Base-by-base conservation (phyloP, 805 yeast genomes). In the Scheffersomyces ergatensis region DNA sequence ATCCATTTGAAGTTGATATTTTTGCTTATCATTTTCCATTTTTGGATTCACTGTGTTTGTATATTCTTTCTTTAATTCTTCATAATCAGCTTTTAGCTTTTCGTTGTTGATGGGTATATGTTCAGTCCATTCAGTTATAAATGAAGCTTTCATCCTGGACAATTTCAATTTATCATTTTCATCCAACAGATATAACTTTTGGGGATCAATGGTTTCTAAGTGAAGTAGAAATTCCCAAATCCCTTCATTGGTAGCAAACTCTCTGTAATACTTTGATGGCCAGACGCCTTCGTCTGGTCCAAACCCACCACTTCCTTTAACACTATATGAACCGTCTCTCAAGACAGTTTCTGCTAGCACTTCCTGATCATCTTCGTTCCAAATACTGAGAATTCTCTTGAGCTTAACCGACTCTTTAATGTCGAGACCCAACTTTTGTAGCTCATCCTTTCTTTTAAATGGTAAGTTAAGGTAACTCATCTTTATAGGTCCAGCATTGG, bases 391-490 rank as follows among this genome's bases (percentile, higher is more conserved):
- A 20, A 64, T 46, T n/a, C 65, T 48, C 3, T 37, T 19, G 3
- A 45, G 42, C 29, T 55, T 42, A 42, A 52, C 47, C 67, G 62
- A 65, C 16, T 46, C 44, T 44, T 60, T 65, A 19, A 64, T 51
- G 38, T 60, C 68, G 36, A 67, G 36, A 1, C 68, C 70, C 2
- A 69, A 43, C 15, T 49, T 43, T 39, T 49, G 53, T 51, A 59
- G 45, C 5, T 40, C 42, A 12, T 33, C 26, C n/a, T 44, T 42
- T 18, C 42, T 25, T 21, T 51, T 49, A 19, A 44, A 47, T 9
- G 74, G 72, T 18, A 54, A 38, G 34, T 48, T 44, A 14, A 67
- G 30, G 43, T 45, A 65, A 5, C 65, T 63, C 5, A 65, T 54
- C 2, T 53, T 50, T 35, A 57, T 46, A 3, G 61, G 49, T 0